These are phyloP conservation scores for Penicillium paxilli DNA, from an alignment of 495 filamentous ascomycete genomes.

Conservation along the genomic window DNA sequence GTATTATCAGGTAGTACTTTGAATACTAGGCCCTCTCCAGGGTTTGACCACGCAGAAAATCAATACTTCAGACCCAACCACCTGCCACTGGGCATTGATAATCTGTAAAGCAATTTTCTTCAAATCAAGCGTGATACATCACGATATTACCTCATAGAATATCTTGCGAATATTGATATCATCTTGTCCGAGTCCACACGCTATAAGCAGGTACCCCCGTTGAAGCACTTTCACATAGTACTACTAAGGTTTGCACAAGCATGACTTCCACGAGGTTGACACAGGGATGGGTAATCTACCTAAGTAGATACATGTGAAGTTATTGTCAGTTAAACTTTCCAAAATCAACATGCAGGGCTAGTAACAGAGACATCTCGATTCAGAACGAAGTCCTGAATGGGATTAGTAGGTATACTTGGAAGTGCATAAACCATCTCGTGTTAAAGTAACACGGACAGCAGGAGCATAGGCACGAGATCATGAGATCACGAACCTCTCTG, in stretches of 20 bases:
- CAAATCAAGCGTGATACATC: constrained; percentile 5
- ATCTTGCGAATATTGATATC: neutral
- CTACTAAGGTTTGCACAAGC: neutral
- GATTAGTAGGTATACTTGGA: too few relatives aligned
- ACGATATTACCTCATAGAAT: constrained; percentile 13
- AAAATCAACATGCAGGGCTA: neutral
- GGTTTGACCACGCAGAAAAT: too few relatives aligned
- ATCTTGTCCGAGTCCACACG: neutral
- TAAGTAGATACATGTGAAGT: neutral
- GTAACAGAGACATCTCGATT: too few relatives aligned
- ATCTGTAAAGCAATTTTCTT: neutral
- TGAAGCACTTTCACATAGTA: neutral
- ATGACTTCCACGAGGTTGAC: constrained; percentile 1
- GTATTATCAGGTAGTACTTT: too few relatives aligned
- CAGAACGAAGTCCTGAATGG: too few relatives aligned
- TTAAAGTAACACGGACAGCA: constrained; percentile 1
- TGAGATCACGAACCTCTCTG: neutral
- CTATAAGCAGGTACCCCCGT: constrained; percentile 20
- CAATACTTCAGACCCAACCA: too few relatives aligned
- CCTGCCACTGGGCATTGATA: too few relatives aligned
- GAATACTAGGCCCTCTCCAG: too few relatives aligned
- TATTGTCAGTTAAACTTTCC: neutral
- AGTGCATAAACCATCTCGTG: constrained; percentile 3
- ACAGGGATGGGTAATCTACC: neutral
- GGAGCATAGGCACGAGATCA: neutral